Evolutionary conservation across 306 rosid genomes (phyloP).

Genomic region (Pyrus communis): DNA sequence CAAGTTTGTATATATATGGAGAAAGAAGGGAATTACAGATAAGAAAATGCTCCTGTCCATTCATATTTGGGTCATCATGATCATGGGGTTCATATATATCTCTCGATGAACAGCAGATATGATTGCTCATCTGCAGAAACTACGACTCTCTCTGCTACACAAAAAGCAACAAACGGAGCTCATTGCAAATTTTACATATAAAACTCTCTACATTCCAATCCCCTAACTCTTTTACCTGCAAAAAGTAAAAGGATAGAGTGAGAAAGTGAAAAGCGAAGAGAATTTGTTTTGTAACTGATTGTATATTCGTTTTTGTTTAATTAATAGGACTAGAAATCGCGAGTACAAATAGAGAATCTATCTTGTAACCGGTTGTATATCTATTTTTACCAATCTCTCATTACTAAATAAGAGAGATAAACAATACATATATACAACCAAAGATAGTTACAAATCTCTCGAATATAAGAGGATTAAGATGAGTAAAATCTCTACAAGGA

Average conservation of each 20-base stretch:
- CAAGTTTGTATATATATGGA: background rate
- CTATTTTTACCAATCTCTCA: too few relatives aligned
- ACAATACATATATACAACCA: background rate
- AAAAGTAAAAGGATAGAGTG: background rate
- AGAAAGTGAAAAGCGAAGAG: background rate
- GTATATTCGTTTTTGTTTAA: too few relatives aligned
- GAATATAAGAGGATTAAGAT: background rate
- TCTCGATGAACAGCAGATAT: background rate
- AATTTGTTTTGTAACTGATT: too few relatives aligned
- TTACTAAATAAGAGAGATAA: too few relatives aligned
- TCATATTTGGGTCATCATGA: background rate
- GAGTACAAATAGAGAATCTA: too few relatives aligned
- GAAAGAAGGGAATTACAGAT: background rate
- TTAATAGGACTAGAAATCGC: background rate
- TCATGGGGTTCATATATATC: background rate
- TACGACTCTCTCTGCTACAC: background rate
- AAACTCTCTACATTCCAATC: background rate
- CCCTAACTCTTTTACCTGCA: background rate
- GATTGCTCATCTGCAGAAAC: background rate
- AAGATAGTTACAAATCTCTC: too few relatives aligned
- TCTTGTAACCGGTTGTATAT: background rate
- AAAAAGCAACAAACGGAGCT: background rate
- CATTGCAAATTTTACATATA: background rate
- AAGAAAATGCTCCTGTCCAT: background rate
- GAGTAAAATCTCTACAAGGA: background rate